Evolutionary conservation across 2,329 filamentous ascomycete genomes (phyloP), one percentile per base, ranked within the genome.

Genomic region (Colletotrichum sp.): DNA sequence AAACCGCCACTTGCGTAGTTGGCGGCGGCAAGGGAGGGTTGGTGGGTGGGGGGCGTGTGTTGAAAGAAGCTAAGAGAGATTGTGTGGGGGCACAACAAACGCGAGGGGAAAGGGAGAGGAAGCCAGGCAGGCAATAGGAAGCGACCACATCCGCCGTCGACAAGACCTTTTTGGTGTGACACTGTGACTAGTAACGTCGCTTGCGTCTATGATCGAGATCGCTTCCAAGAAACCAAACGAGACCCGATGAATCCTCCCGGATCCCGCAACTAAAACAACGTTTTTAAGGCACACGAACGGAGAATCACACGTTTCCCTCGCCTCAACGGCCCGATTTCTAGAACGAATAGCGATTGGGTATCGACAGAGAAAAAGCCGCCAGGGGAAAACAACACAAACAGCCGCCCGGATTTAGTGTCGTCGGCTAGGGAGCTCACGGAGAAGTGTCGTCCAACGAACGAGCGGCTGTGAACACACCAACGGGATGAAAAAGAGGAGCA

Each of bases 1-100:
- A 75, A 63, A 75, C 69, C 55, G 73, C 73, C 73, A 75, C 73
- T 75, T 72, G 73, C 73, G 73, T 72, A 68, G 70, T 64, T 48
- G 73, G 69, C 73, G 69, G 39, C 30, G 32, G n/a, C 22, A 39
- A 28, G 36, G 34, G 34, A n/a, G 34, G 36, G 12, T n/a, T 18
- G 12, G 16, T 18, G 15, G 36, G 36, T 26, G 36, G 24, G 34
- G 24, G 30, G 60, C 30, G 39, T 48, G 39, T 48, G 39, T 39
- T 39, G 6, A 12, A 48, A 48, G 39, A 12, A n/a, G 39, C 39
- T 48, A n/a, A 48, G 18, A 48, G 39, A 48, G 39, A 48, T 48
- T 48, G 39, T 48, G 39, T 48, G 39, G 39, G 39, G 39, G 39
- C 39, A 48, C 39, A 39, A 39, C 34, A 44, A n/a, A 48, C 39